Percentiles rank a stretch among this genome's conserved stretches.
Conservation (phyloP, 495 filamentous ascomycete genomes). For the Talaromyces liani region DNA sequence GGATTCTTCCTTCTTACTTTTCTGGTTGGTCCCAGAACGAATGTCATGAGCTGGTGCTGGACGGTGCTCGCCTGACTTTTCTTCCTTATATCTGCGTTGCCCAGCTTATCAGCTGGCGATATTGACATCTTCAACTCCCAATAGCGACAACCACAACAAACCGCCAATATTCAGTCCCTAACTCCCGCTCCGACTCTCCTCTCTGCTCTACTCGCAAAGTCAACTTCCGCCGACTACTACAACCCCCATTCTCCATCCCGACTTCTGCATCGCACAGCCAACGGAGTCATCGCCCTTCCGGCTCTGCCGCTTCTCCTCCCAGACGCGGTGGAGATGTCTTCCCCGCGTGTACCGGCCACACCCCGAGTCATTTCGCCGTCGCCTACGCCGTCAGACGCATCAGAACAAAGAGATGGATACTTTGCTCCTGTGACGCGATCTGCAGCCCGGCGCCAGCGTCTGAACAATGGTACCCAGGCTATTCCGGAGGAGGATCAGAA, state of each 20-base stretch:
- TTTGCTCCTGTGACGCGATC: constrained; percentile 59
- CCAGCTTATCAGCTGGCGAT: background rate
- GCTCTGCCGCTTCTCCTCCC: constrained; percentile 40
- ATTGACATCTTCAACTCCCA: background rate
- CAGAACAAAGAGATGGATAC: constrained; percentile 44
- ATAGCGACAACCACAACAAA: constrained; percentile 36
- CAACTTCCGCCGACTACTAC: background rate
- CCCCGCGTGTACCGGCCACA: constrained; percentile 48
- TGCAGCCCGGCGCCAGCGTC: constrained; percentile 44
- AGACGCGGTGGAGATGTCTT: constrained; percentile 37
- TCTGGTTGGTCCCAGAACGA: background rate
- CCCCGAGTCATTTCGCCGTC: constrained; percentile 68
- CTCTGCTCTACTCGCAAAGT: background rate
- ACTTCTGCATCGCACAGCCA: constrained; percentile 33
- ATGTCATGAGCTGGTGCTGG: constrained; percentile 1
- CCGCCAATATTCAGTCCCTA: constrained; percentile 36
- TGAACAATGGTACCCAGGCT: constrained; percentile 29
- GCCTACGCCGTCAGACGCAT: constrained; percentile 53
- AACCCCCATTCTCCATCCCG: background rate
- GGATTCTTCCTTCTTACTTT: background rate
- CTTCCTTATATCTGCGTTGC: background rate
- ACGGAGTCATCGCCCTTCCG: constrained; percentile 40
- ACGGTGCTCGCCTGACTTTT: background rate
- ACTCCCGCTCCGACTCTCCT: constrained; percentile 3
- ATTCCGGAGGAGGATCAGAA: constrained; percentile 37